Evolutionary conservation across 305 asterid genomes (phyloP).

Genomic region (Solanum hybrid): DNA sequence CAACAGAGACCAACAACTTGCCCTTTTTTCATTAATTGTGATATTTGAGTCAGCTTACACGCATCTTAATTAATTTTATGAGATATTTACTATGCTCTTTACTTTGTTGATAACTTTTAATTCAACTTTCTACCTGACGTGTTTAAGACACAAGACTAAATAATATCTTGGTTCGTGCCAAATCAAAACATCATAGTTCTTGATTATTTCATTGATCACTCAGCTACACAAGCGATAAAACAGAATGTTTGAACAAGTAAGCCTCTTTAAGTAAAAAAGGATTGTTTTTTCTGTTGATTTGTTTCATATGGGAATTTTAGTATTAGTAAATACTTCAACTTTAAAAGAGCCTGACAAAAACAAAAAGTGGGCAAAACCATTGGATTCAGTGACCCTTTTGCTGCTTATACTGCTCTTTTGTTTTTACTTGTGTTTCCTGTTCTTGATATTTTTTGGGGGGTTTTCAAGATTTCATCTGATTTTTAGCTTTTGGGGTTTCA

Average conservation of each 20-base stretch:
- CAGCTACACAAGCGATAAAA: background rate
- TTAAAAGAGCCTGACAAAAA: background rate
- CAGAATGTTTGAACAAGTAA: background rate
- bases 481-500: background rate
- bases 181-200: background rate
- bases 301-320: background rate
- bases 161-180: background rate
- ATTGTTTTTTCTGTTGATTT: background rate
- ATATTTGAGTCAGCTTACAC: background rate
- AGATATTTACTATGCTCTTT: background rate
- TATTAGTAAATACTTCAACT: background rate
- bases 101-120: background rate
- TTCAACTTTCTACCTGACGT: fast-evolving
- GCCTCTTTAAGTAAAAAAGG: background rate
- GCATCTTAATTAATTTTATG: background rate
- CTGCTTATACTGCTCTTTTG: background rate
- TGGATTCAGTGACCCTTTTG: constrained; percentile 1
- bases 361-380: background rate
- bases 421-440: background rate
- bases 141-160: background rate
- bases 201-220: background rate
- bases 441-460: background rate
- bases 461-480: background rate
- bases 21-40: background rate
- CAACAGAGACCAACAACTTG: background rate